phyloP scores from a whole-genome alignment of 257 asterid species.

The Rauvolfia tetraphylla region DNA sequence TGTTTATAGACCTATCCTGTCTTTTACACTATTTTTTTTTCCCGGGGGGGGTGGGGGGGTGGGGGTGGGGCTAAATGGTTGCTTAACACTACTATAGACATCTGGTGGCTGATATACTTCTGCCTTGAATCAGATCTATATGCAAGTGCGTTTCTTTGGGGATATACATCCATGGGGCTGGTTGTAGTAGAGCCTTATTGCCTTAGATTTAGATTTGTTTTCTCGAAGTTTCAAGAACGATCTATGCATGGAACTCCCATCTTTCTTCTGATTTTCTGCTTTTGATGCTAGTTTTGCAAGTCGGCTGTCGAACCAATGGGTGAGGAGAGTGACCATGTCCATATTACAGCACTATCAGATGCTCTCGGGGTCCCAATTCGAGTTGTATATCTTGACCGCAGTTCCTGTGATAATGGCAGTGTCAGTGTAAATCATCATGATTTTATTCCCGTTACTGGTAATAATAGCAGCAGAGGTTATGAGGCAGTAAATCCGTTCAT shows the following conservation, averaged over 20 bases:
- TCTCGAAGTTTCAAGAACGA: neutral
- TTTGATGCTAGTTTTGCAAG: conserved; percentile 78
- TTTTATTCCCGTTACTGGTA: conserved; percentile 46
- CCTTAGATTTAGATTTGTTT: neutral
- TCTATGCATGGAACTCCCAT: neutral
- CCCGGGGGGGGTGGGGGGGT: too few species aligned
- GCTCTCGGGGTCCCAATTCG: conserved; percentile 87
- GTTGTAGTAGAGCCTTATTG: neutral
- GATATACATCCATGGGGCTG: neutral
- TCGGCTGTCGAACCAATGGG: conserved; percentile 99
- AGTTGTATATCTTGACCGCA: conserved; percentile 86
- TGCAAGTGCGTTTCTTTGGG: neutral
- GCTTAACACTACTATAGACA: neutral
- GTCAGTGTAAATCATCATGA: conserved; percentile 90
- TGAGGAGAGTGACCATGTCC: conserved; percentile 97
- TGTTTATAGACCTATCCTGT: conserved; percentile 15
- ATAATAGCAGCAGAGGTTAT: conserved; percentile 20
- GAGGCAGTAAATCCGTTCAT: conserved; percentile 52
- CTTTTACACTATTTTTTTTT: too few species aligned
- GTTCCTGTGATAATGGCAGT: conserved; percentile 70
- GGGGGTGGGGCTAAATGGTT: too few species aligned
- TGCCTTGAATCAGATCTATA: neutral
- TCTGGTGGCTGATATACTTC: neutral
- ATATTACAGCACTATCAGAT: conserved; percentile 92
- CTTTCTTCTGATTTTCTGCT: conserved; percentile 9